Evolutionary conservation across 352 stramenopile genomes (phyloP).

Genomic region (Elongisporangium undulatum): DNA sequence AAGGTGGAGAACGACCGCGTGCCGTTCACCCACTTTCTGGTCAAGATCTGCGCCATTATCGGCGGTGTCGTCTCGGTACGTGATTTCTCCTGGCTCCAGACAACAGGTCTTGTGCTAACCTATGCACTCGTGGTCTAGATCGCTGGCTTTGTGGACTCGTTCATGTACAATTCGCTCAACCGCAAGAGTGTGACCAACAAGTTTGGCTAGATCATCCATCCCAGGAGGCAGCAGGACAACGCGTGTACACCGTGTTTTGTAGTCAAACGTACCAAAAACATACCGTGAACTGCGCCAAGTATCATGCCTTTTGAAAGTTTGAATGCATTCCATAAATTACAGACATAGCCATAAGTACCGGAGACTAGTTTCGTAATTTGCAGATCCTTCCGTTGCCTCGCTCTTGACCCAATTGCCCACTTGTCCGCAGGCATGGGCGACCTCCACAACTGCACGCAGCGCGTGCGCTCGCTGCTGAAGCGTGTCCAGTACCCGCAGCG

Average conservation of each 20-base stretch:
- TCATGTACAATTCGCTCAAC: slow-evolving; percentile 84
- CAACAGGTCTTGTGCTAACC: not conserved
- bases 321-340: not conserved
- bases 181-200: slow-evolving; percentile 34
- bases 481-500: slow-evolving; percentile 43
- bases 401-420: not conserved
- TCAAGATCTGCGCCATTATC: slow-evolving; percentile 79
- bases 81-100: not conserved
- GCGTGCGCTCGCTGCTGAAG: slow-evolving; percentile 54
- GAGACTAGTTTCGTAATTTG: not conserved
- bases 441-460: slow-evolving; percentile 50
- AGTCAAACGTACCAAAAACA: not conserved
- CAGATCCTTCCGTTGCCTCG: not conserved
- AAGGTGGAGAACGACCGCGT: slow-evolving; percentile 80
- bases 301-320: not conserved
- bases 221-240: not conserved
- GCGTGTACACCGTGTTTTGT: not conserved
- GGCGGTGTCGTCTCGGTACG: slow-evolving; percentile 80
- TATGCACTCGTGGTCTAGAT: slow-evolving; percentile 32
- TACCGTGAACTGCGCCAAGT: not conserved
- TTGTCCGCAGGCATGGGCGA: slow-evolving; percentile 18
- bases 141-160: slow-evolving; percentile 82
- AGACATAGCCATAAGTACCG: not conserved
- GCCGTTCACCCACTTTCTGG: slow-evolving; percentile 82
- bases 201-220: slow-evolving; percentile 17